Conservation (phyloP, 2,329 filamentous ascomycete genomes). For the Stagonosporopsis vannaccii region DNA sequence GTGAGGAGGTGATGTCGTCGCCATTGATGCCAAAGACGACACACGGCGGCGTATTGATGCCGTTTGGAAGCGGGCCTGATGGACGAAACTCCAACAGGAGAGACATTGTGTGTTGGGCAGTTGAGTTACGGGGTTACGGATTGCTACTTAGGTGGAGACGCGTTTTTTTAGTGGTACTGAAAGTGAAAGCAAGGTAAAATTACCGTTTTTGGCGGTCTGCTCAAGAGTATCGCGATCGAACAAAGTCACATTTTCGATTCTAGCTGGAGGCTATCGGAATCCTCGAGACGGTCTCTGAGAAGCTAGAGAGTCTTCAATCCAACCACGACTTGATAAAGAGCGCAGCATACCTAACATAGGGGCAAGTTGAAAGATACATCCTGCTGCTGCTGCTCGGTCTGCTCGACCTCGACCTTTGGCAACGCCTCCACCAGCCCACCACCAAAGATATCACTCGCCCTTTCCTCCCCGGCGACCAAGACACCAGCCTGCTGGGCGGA, state of each 20-base stretch:
- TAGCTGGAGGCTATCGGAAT: background rate
- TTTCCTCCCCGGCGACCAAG: background rate
- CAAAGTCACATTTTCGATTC: background rate
- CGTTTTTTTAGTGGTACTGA: background rate
- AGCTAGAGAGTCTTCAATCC: background rate
- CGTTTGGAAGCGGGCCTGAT: slow-evolving; percentile 12
- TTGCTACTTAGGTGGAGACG: background rate
- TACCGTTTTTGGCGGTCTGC: background rate
- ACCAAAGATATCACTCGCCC: background rate
- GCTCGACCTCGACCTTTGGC: background rate
- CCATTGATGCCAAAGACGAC: slow-evolving; percentile 32
- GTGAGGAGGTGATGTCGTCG: slow-evolving; percentile 11
- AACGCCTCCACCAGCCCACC: background rate
- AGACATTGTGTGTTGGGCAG: slow-evolving; percentile 24
- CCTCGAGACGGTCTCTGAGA: background rate
- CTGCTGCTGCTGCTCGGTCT: background rate
- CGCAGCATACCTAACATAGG: background rate
- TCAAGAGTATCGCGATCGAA: too few relatives aligned
- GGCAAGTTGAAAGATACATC: background rate
- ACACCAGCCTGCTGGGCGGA: background rate
- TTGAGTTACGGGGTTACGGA: background rate
- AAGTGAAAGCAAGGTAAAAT: background rate
- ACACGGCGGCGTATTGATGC: slow-evolving; percentile 26
- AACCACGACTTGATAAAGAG: background rate
- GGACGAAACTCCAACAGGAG: slow-evolving; percentile 34